Percentiles rank a stretch among this genome's conserved stretches.
Conservation (phyloP, 164 flowering plant genomes). For the Annona squamosa region DNA sequence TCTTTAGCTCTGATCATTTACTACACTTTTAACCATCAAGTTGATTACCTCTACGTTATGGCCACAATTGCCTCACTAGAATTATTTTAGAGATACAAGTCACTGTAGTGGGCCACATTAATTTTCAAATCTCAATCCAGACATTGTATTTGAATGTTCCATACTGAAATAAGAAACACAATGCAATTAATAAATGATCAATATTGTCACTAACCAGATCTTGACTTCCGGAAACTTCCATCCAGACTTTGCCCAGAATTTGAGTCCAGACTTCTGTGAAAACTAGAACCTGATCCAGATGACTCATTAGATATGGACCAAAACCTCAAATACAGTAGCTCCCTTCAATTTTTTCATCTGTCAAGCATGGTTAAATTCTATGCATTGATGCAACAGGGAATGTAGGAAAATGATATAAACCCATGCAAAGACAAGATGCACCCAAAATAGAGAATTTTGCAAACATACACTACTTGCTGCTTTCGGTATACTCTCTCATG, state of each 20-base stretch:
- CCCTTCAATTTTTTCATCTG: not conserved
- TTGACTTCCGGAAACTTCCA: slow-evolving; percentile 59
- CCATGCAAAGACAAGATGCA: not conserved
- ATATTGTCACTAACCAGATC: slow-evolving; percentile 39
- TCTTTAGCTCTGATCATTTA: not conserved
- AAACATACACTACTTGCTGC: not conserved
- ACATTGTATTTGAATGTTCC: not conserved
- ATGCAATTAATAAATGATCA: not conserved
- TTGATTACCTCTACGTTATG: not conserved
- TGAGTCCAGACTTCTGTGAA: slow-evolving; percentile 34
- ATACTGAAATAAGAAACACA: not conserved
- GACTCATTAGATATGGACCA: not conserved
- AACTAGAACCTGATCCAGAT: slow-evolving; percentile 39
- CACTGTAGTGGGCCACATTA: not conserved
- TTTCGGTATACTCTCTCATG: not conserved
- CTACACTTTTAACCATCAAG: not conserved
- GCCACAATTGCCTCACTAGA: too few relatives aligned
- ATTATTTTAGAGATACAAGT: too few relatives aligned
- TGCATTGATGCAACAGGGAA: not conserved
- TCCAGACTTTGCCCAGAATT: slow-evolving; percentile 43
- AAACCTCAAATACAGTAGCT: not conserved
- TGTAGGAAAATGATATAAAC: not conserved
- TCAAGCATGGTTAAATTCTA: not conserved
- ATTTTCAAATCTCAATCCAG: not conserved
- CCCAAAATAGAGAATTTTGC: not conserved